These are phyloP conservation scores for Poronia punctata DNA, from an alignment of 495 filamentous ascomycete genomes.

Conservation along the genomic window DNA sequence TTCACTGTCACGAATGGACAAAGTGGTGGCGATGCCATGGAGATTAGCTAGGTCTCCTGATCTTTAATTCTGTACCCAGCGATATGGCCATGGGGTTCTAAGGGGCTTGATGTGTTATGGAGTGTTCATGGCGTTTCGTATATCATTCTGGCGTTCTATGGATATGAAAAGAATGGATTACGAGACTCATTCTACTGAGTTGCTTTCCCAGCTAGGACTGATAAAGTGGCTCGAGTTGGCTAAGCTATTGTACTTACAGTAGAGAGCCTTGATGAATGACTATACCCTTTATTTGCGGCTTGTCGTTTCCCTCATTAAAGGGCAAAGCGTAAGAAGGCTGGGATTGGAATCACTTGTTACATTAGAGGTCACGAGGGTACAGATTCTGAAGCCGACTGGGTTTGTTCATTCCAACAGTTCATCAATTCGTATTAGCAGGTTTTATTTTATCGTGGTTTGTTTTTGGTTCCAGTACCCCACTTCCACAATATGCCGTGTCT, in stretches of 20 bases:
- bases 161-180: conserved; percentile 22
- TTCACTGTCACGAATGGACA: conserved; percentile 56
- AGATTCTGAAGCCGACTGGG: too few relatives aligned
- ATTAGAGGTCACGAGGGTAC: too few relatives aligned
- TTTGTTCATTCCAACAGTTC: conserved; percentile 6
- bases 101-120: too few relatives aligned
- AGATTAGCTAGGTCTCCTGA: conserved; percentile 42
- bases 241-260: conserved; percentile 14
- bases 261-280: not conserved
- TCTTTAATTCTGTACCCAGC: not conserved
- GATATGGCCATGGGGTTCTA: too few relatives aligned
- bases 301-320: not conserved
- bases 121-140: too few relatives aligned
- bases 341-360: too few relatives aligned
- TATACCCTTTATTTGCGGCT: conserved; percentile 4
- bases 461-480: too few relatives aligned
- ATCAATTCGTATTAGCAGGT: conserved; percentile 8
- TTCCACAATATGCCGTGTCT: not conserved
- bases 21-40: conserved; percentile 66
- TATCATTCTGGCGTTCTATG: conserved; percentile 19
- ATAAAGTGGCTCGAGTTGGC: too few relatives aligned
- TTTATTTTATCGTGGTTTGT: too few relatives aligned
- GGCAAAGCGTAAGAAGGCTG: not conserved
- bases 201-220: too few relatives aligned
- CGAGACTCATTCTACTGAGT: too few relatives aligned